These are phyloP conservation scores for Symbiodinium natans DNA, from an alignment of 73 alveolate genomes.

Conservation along the genomic window DNA sequence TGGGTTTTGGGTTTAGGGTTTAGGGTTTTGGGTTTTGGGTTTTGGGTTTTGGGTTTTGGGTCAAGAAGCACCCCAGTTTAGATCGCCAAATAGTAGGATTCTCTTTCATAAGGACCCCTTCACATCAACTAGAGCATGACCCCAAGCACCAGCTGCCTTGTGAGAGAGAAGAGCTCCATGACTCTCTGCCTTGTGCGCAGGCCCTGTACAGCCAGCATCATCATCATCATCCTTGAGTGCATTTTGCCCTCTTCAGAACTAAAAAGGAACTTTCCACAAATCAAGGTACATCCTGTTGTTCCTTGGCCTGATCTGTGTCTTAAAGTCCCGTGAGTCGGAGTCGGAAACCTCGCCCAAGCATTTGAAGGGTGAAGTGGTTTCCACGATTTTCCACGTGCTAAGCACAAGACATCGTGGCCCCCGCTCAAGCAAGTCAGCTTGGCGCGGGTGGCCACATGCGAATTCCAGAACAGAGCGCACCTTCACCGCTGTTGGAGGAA, in stretches of 20 bases:
- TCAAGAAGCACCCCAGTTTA: too few relatives aligned
- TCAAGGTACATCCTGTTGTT: background rate
- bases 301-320: background rate
- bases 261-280: background rate
- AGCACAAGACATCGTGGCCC: background rate
- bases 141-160: too few relatives aligned
- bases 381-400: background rate
- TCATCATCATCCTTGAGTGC: background rate
- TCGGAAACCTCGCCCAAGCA: background rate
- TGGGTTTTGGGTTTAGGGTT: too few relatives aligned
- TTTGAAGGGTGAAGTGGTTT: background rate
- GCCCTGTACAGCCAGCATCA: background rate
- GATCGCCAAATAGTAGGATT: too few relatives aligned
- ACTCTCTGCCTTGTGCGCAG: background rate
- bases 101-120: too few relatives aligned
- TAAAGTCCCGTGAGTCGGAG: background rate
- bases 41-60: too few relatives aligned
- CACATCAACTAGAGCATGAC: too few relatives aligned
- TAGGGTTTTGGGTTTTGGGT: too few relatives aligned
- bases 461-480: background rate
- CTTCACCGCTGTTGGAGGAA: background rate
- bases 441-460: background rate
- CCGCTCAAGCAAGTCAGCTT: background rate
- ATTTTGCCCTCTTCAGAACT: background rate
- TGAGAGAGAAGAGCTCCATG: too few relatives aligned